Evolutionary conservation across 306 rosid species (phyloP).

Genomic region (Quercus rubra): DNA sequence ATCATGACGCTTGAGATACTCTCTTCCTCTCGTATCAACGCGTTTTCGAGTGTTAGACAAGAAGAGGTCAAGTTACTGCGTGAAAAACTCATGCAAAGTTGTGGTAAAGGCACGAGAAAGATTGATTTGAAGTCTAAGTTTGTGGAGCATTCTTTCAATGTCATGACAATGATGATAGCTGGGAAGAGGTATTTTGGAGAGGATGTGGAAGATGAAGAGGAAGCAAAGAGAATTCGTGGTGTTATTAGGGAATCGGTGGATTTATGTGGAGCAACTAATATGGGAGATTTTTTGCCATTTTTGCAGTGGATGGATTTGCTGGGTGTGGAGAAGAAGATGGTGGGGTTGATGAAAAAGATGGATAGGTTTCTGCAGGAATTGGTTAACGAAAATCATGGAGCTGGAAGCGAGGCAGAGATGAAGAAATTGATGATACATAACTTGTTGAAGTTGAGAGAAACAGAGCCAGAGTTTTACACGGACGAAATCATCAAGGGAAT

Average conservation of each 20-base stretch:
- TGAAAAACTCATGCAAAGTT: no score
- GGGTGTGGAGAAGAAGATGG: conserved; percentile 18
- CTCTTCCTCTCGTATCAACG: no score
- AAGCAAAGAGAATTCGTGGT: no score
- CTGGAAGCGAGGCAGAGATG: no score
- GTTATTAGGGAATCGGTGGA: no score
- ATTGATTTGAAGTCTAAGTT: conserved; percentile 1
- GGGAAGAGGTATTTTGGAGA: no score
- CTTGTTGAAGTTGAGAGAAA: conserved; percentile 26
- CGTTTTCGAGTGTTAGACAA: no score
- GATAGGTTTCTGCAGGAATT: not conserved
- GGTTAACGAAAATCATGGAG: no score
- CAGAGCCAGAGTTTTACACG: conserved; percentile 25
- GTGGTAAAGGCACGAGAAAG: not conserved
- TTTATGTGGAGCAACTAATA: not conserved
- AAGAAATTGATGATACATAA: no score
- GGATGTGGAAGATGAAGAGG: no score
- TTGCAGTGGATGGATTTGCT: conserved; percentile 2
- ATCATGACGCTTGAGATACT: no score
- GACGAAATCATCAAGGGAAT: conserved; percentile 30
- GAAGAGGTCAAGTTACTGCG: no score
- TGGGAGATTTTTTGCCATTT: conserved; percentile 5
- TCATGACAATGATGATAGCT: conserved; percentile 24
- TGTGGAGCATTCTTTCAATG: conserved; percentile 14
- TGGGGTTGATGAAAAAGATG: conserved; percentile 1